A percentile compares a stretch with the other conserved stretches of the same genome.
Evolutionary conservation across 2,329 filamentous ascomycete genomes (phyloP).

Genomic region (Rutstroemia sp.): DNA sequence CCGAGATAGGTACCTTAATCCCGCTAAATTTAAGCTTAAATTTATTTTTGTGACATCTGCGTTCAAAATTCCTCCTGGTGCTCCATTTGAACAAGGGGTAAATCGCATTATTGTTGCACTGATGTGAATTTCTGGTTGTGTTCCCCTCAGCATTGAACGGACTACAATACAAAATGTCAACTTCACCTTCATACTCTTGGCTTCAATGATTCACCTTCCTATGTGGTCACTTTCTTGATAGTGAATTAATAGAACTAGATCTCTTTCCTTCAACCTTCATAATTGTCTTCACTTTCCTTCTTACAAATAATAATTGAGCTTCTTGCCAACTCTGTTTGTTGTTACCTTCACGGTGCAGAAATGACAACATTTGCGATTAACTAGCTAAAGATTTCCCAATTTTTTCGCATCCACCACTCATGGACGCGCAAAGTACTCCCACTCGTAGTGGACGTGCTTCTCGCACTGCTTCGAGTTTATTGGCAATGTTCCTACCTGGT

Average conservation of each 20-base stretch:
- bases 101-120: too few relatives aligned
- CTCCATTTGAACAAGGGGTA: neutral
- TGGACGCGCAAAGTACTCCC: neutral
- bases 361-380: neutral
- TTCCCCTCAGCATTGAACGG: too few relatives aligned
- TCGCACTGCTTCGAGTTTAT: slow-evolving; percentile 20
- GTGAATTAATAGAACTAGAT: too few relatives aligned
- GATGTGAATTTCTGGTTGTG: too few relatives aligned
- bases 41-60: neutral
- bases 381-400: too few relatives aligned
- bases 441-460: slow-evolving; percentile 5
- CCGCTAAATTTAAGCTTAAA: neutral
- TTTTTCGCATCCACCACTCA: too few relatives aligned
- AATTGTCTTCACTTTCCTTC: neutral
- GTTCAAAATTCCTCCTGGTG: neutral
- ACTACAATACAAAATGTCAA: too few relatives aligned
- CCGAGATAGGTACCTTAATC: neutral
- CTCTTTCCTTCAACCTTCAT: neutral
- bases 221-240: too few relatives aligned
- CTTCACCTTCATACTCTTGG: too few relatives aligned
- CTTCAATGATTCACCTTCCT: too few relatives aligned
- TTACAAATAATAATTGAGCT: neutral
- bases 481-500: slow-evolving; percentile 24
- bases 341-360: neutral
- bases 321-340: neutral